A percentile compares a stretch with the other conserved stretches of the same genome.
These are phyloP conservation scores for Juglanconis sp. DNA, from an alignment of 2,329 filamentous ascomycete genomes.

Conservation along the genomic window DNA sequence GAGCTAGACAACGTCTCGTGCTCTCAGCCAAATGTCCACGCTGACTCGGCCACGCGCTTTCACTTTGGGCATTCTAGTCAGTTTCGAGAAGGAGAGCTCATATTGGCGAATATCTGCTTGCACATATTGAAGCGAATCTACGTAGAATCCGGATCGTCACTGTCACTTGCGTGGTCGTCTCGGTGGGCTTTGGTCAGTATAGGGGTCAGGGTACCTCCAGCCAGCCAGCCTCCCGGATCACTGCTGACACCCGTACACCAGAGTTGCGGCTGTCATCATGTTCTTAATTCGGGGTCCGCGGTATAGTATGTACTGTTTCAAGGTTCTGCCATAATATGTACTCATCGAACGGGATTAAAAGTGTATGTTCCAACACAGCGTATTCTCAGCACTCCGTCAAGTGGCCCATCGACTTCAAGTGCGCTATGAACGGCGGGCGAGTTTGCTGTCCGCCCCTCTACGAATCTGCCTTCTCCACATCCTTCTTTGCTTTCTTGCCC, in stretches of 20 bases:
- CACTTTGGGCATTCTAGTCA: neutral
- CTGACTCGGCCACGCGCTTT: neutral
- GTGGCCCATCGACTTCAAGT: no score
- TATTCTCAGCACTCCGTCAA: no score
- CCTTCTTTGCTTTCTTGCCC: slow-evolving; percentile 23
- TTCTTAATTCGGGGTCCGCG: neutral
- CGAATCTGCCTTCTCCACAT: neutral
- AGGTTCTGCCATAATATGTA: slow-evolving; percentile 7
- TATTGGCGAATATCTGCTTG: neutral
- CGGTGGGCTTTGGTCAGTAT: no score
- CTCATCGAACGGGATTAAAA: slow-evolving; percentile 8
- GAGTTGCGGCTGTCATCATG: neutral
- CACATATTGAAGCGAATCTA: neutral
- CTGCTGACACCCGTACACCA: no score
- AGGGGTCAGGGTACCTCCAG: no score
- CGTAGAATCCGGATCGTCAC: no score
- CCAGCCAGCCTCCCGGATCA: no score
- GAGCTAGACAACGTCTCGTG: neutral
- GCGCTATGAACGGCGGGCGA: no score
- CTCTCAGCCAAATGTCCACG: neutral
- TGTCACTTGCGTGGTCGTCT: no score
- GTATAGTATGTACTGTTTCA: neutral
- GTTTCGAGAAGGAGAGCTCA: neutral
- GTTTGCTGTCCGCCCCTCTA: no score
- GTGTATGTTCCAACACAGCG: neutral